Evolutionary conservation across 805 yeast species (phyloP).

Genomic region (Ogataea trehalophila): DNA sequence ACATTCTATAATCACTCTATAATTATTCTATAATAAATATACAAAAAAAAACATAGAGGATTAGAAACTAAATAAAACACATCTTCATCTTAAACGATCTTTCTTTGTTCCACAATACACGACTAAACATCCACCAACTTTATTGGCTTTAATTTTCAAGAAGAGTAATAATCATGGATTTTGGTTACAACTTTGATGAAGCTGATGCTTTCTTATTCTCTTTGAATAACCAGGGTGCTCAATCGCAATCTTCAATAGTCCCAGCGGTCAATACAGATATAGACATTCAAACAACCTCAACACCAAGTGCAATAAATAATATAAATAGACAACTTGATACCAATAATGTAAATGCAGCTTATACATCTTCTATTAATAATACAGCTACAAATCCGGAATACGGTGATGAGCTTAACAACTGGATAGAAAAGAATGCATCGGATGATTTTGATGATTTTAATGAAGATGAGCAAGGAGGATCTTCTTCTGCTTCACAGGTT

Average conservation of each 20-base stretch:
- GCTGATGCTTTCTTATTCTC: constrained; percentile 26
- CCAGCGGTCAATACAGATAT: neutral
- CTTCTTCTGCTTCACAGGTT: too few relatives aligned
- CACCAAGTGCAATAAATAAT: too few relatives aligned
- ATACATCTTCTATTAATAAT: neutral
- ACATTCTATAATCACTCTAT: too few relatives aligned
- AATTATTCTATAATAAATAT: too few relatives aligned
- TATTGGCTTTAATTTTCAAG: too few relatives aligned
- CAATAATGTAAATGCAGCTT: neutral
- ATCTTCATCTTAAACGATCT: too few relatives aligned
- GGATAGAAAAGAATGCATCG: neutral
- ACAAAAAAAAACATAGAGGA: too few relatives aligned
- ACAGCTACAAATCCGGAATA: neutral
- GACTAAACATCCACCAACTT: too few relatives aligned
- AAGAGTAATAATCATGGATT: constrained; percentile 9
- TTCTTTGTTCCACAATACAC: too few relatives aligned
- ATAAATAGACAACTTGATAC: too few relatives aligned
- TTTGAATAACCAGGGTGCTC: constrained; percentile 11
- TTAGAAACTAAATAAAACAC: too few relatives aligned
- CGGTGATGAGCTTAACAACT: neutral
- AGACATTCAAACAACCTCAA: neutral
- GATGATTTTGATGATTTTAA: constrained; percentile 2
- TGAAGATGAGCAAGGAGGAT: neutral
- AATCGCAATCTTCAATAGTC: neutral
- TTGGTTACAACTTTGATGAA: constrained; percentile 22